phyloP scores from a whole-genome alignment of 768 basidiomycete species.

The Panellus pusillus region DNA sequence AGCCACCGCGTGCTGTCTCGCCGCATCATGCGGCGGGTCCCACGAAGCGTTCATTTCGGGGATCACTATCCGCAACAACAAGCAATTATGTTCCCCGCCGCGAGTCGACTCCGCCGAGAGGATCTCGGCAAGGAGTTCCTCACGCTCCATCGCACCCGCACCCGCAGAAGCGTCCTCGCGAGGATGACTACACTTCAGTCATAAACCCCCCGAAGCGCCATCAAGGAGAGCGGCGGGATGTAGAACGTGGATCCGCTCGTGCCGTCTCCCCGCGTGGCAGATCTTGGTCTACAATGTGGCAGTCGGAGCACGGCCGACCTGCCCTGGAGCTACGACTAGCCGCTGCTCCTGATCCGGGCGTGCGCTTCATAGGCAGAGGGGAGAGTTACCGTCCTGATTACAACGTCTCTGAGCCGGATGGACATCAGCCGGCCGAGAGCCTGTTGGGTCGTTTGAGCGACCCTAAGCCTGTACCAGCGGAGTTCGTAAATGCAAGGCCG shows the following conservation, averaged over 20 bases:
- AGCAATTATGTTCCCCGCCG: not conserved
- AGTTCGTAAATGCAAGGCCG: too few relatives aligned
- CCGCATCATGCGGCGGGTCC: not conserved
- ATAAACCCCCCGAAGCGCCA: constrained; percentile 16
- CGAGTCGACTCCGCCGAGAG: constrained; percentile 7
- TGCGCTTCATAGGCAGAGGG: constrained; percentile 1
- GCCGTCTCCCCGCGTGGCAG: not conserved
- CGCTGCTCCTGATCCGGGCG: not conserved
- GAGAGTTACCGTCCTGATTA: constrained; percentile 11
- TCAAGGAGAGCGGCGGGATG: constrained; percentile 12
- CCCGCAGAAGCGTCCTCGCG: constrained; percentile 14
- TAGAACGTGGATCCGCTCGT: not conserved
- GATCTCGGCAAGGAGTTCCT: constrained; percentile 1
- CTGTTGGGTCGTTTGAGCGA: constrained; percentile 15
- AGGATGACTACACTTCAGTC: constrained; percentile 9
- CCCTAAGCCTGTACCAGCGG: constrained; percentile 1
- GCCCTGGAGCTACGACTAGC: constrained; percentile 14
- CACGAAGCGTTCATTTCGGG: too few relatives aligned
- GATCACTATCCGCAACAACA: not conserved
- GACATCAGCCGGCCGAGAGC: not conserved
- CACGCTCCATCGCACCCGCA: constrained; percentile 2
- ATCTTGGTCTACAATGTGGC: not conserved
- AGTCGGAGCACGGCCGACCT: constrained; percentile 1
- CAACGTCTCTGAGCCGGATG: not conserved
- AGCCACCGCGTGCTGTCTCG: not conserved